These are phyloP conservation scores for Chlorella variabilis DNA, from an alignment of 163 green algal genomes.

Conservation along the genomic window DNA sequence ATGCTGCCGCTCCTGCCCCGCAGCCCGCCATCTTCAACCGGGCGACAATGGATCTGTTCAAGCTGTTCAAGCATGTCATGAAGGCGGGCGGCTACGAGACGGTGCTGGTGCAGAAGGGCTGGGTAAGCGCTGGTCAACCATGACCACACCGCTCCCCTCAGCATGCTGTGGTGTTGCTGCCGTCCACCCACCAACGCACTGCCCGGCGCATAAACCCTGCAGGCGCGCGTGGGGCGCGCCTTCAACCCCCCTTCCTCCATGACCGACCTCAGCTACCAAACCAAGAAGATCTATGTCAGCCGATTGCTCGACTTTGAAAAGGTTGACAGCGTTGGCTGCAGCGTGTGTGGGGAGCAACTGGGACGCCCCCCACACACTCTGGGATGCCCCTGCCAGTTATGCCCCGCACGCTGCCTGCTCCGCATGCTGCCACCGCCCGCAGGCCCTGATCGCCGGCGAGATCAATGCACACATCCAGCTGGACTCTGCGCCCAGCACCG, in stretches of 20 bases:
- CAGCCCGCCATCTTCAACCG: conserved; percentile 41
- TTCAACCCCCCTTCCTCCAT: conserved; percentile 41
- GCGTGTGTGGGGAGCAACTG: too few species aligned
- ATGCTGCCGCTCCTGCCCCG: too few species aligned
- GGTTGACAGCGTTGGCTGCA: not conserved
- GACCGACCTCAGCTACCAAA: conserved; percentile 42
- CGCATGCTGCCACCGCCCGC: not conserved
- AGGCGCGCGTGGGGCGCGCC: conserved; percentile 29
- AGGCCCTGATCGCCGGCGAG: conserved; percentile 1
- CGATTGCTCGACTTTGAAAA: conserved; percentile 42
- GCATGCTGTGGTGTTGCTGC: not conserved
- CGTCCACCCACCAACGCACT: not conserved
- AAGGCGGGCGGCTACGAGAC: conserved; percentile 24
- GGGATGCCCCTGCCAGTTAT: too few species aligned
- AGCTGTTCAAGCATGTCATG: conserved; percentile 36
- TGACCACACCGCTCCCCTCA: not conserved
- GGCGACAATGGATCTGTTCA: conserved; percentile 24
- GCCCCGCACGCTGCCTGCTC: too few species aligned
- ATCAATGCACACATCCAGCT: not conserved
- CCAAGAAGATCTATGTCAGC: conserved; percentile 34
- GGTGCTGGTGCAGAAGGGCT: conserved; percentile 20
- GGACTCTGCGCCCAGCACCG: not conserved
- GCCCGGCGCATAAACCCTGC: too few species aligned
- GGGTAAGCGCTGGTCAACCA: not conserved
- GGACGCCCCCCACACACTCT: too few species aligned